Evolutionary conservation across 108 stramenopile species (phyloP).

Genomic region (Cyclotella baltica): DNA sequence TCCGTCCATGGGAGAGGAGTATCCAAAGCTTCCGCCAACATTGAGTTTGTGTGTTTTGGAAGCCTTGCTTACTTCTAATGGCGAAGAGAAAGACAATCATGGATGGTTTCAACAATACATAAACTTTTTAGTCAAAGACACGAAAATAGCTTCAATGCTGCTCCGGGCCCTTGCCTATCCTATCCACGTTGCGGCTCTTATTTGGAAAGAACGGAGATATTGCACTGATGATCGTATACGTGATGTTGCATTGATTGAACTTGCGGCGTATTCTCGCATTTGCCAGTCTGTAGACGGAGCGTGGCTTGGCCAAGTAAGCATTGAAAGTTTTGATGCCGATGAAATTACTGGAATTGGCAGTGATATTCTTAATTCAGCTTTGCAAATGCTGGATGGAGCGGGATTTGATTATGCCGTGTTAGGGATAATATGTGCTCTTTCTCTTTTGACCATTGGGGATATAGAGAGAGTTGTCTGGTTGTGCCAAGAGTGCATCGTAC

Average conservation of each 20-base stretch:
- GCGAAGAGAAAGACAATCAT: not conserved
- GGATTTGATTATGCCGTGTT: not conserved
- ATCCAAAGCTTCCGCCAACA: constrained; percentile 70
- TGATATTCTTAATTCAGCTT: constrained; percentile 11
- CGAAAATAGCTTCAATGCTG: constrained; percentile 4
- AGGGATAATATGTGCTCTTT: constrained; percentile 26
- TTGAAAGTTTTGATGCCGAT: constrained; percentile 11
- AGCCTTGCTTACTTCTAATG: constrained; percentile 48
- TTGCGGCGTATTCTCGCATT: constrained; percentile 54
- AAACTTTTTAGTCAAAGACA: constrained; percentile 2
- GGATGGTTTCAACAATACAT: constrained; percentile 43
- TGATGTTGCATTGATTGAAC: constrained; percentile 64
- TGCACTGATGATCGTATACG: constrained; percentile 69
- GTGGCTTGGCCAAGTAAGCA: constrained; percentile 22
- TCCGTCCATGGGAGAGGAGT: constrained; percentile 62
- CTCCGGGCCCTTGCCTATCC: constrained; percentile 39
- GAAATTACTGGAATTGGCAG: not conserved
- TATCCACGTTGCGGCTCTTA: constrained; percentile 45
- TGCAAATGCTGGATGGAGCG: not conserved
- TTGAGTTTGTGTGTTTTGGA: constrained; percentile 80
- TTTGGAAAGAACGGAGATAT: constrained; percentile 54
- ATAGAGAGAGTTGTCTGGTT: constrained; percentile 32
- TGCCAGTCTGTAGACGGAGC: constrained; percentile 28
- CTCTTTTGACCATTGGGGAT: constrained; percentile 35
- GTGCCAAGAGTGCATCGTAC: constrained; percentile 3